phyloP scores from a whole-genome alignment of 176 grass and related monocot species.

The Phyllostachys edulis region DNA sequence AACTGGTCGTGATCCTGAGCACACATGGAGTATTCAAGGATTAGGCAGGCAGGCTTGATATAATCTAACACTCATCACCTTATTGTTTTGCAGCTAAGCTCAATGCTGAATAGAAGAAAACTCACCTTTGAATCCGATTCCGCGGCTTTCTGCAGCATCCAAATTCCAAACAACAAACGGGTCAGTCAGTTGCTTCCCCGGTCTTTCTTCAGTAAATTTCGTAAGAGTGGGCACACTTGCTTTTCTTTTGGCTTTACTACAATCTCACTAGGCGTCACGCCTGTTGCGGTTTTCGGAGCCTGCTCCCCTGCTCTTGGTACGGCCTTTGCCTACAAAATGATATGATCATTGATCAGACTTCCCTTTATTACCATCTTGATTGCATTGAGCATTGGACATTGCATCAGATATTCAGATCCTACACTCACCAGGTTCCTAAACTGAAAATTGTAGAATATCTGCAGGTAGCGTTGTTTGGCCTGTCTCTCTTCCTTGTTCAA shows the following conservation, averaged over 20 bases:
- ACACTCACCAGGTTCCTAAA: slow-evolving; percentile 68
- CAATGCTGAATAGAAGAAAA: not conserved
- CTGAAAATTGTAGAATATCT: slow-evolving; percentile 83
- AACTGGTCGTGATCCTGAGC: not conserved
- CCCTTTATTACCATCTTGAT: too few species aligned
- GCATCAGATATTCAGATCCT: not conserved
- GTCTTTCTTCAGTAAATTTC: slow-evolving; percentile 56
- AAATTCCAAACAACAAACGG: slow-evolving; percentile 17
- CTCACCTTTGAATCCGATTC: slow-evolving; percentile 41
- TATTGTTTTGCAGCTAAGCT: not conserved
- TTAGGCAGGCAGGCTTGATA: not conserved
- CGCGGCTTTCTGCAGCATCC: slow-evolving; percentile 51
- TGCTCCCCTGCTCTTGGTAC: slow-evolving; percentile 34
- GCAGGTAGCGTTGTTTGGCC: slow-evolving; percentile 64
- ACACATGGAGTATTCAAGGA: not conserved
- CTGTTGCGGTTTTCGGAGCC: not conserved
- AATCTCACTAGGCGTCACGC: not conserved
- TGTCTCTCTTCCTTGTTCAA: slow-evolving; percentile 67
- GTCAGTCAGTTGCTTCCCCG: slow-evolving; percentile 41
- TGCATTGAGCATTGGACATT: too few species aligned
- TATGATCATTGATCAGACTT: too few species aligned
- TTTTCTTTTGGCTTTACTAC: slow-evolving; percentile 45
- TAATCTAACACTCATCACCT: not conserved
- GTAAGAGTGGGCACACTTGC: slow-evolving; percentile 54
- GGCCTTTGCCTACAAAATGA: slow-evolving; percentile 2